Percentiles rank a stretch among this genome's conserved stretches.
Evolutionary conservation across 2,329 filamentous ascomycete species (phyloP).

Genomic region (Colletotrichum shisoi): DNA sequence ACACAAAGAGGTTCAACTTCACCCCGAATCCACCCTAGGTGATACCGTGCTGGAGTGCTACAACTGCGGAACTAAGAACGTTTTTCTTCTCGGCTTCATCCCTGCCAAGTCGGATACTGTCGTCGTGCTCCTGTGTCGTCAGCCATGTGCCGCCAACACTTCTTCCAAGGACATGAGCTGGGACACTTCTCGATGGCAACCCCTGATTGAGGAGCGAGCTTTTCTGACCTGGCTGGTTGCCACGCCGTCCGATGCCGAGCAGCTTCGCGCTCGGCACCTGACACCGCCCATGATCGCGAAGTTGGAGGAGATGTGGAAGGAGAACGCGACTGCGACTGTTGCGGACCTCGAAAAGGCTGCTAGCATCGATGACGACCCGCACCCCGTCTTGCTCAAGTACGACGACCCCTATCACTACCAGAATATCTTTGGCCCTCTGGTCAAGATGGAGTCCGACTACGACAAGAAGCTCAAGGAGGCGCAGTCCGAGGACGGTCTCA

Average conservation of each 20-base stretch:
- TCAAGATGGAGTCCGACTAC: constrained; percentile 99
- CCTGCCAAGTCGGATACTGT: constrained; percentile 98
- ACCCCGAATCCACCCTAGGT: constrained; percentile 89
- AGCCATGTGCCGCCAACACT: constrained; percentile 92
- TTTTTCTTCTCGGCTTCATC: constrained; percentile 96
- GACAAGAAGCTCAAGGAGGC: constrained; percentile 99
- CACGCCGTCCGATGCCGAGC: constrained; percentile 89
- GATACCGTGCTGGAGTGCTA: constrained; percentile 98
- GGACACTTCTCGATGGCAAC: constrained; percentile 98
- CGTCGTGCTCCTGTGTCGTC: constrained; percentile 93
- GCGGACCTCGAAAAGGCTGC: constrained; percentile 90
- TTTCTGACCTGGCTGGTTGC: constrained; percentile 94
- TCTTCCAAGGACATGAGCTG: constrained; percentile 99
- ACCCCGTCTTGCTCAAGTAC: constrained; percentile 89
- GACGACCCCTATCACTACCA: constrained; percentile 99
- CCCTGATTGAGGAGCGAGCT: constrained; percentile 93
- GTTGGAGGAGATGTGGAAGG: constrained; percentile 98
- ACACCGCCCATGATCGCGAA: constrained; percentile 95
- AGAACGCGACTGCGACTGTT: constrained; percentile 86
- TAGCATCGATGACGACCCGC: constrained; percentile 92
- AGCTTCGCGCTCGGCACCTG: constrained; percentile 91
- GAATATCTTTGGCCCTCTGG: constrained; percentile 95
- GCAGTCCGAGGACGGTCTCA: constrained; percentile 93
- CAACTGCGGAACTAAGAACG: constrained; percentile 99
- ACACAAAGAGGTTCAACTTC: constrained; percentile 98